Evolutionary conservation across 306 rosid genomes (phyloP).

Genomic region (Alnus glutinosa): DNA sequence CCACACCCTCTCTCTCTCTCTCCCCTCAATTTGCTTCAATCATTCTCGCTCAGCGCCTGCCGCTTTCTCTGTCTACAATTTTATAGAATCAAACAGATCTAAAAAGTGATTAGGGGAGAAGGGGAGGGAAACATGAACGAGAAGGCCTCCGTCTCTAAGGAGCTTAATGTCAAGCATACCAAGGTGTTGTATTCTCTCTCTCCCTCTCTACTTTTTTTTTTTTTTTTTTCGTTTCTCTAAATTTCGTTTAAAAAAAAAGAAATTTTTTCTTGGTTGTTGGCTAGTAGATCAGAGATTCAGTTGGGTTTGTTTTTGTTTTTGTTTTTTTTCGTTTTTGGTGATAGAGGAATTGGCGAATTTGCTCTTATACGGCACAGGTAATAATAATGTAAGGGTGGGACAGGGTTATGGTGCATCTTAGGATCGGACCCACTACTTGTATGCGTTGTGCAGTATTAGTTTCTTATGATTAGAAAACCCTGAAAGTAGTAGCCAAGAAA

Average conservation of each 20-base stretch:
- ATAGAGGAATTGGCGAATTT: no score
- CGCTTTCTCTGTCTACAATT: background rate
- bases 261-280: no score
- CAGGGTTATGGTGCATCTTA: no score
- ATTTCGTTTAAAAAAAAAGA: background rate
- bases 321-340: no score
- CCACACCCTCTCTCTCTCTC: background rate
- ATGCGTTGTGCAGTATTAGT: no score
- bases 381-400: no score
- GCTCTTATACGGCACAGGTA: no score
- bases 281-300: no score
- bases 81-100: background rate
- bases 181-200: slow-evolving; percentile 43
- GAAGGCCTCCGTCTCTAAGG: slow-evolving; percentile 80
- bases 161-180: slow-evolving; percentile 74
- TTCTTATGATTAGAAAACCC: background rate
- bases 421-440: no score
- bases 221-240: background rate
- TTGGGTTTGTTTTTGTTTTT: background rate
- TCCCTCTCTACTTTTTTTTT: background rate
- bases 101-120: slow-evolving; percentile 4
- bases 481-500: background rate
- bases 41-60: background rate
- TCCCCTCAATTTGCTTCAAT: background rate
- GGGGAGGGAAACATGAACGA: slow-evolving; percentile 58